Conservation (phyloP, 345 rosid species). For the Orychophragmus violaceus region DNA sequence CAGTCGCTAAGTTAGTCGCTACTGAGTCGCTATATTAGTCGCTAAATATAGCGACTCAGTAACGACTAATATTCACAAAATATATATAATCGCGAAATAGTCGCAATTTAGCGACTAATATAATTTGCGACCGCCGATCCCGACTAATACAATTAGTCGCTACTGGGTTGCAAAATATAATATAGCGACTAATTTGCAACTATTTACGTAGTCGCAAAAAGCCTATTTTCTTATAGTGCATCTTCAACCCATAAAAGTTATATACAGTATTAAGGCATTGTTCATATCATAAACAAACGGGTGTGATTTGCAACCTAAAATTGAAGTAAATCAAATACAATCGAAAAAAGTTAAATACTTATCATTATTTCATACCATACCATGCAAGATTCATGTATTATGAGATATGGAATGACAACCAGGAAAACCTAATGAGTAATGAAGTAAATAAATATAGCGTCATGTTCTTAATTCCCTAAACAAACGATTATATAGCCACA, state of each 20-base stretch:
- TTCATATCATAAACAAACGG: neutral
- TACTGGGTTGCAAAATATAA: too few species aligned
- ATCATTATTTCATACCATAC: neutral
- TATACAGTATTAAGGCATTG: neutral
- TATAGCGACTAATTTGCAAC: too few species aligned
- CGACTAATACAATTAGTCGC: too few species aligned
- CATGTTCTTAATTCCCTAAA: neutral
- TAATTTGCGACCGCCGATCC: too few species aligned
- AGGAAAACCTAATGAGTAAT: neutral
- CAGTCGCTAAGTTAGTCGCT: too few species aligned
- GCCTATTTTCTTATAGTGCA: too few species aligned
- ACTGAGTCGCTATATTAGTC: too few species aligned
- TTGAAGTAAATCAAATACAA: neutral
- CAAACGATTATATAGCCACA: neutral
- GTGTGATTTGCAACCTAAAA: neutral
- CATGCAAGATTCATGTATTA: neutral
- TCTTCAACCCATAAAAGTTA: neutral
- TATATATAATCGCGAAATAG: too few species aligned
- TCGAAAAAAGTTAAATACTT: neutral
- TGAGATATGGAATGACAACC: neutral
- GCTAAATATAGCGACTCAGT: too few species aligned
- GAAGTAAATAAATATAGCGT: neutral
- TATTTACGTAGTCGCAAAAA: too few species aligned
- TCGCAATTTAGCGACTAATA: too few species aligned
- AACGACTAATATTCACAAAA: too few species aligned